Percentiles rank a stretch among this genome's conserved stretches.
Evolutionary conservation across 495 filamentous ascomycete species (phyloP).

Genomic region (Delitschia confertaspora): DNA sequence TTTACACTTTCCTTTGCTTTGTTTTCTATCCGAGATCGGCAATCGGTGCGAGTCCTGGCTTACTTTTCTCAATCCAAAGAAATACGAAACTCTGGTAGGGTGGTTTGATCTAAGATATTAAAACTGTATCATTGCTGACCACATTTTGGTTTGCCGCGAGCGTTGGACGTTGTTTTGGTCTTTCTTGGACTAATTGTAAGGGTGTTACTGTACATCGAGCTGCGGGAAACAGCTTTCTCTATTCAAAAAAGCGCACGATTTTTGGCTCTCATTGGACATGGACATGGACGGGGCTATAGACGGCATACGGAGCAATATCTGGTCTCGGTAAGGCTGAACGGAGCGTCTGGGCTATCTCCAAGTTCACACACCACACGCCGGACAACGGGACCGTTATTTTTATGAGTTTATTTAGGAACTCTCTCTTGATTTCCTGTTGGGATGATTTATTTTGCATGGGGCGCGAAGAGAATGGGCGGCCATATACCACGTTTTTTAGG

Average conservation of each 20-base stretch:
- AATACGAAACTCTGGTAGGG: background rate
- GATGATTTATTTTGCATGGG: too few relatives aligned
- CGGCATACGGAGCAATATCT: conserved; percentile 6
- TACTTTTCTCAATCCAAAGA: conserved; percentile 5
- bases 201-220: conserved; percentile 2
- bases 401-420: too few relatives aligned
- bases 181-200: background rate
- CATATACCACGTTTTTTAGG: conserved; percentile 20
- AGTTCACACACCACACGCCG: too few relatives aligned
- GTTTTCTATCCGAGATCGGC: conserved; percentile 13
- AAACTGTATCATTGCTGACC: background rate
- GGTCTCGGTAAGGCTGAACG: conserved; percentile 10
- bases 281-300: conserved; percentile 14
- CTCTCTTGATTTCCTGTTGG: too few relatives aligned
- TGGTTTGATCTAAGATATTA: background rate
- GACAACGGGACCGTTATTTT: too few relatives aligned
- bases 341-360: conserved; percentile 11
- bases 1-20: conserved; percentile 19
- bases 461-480: background rate
- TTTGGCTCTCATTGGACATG: background rate
- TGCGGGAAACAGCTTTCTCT: conserved; percentile 3
- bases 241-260: too few relatives aligned
- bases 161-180: background rate
- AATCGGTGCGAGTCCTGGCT: conserved; percentile 7
- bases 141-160: background rate